These are phyloP conservation scores for Hypomontagnella monticulosa DNA, from an alignment of 495 filamentous ascomycete genomes.

Conservation along the genomic window DNA sequence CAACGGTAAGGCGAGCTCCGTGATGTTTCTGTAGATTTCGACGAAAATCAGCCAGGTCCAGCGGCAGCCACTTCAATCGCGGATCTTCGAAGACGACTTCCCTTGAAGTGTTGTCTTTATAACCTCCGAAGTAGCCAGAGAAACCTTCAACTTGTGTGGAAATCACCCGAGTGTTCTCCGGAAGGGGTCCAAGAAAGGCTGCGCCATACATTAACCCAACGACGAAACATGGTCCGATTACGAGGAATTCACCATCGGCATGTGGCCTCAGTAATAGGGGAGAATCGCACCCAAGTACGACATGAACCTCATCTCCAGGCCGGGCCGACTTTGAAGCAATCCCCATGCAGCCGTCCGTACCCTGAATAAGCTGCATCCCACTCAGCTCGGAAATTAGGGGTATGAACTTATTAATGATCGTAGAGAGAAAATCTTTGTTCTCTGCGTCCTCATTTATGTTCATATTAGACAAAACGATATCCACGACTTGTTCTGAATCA, in stretches of 20 bases:
- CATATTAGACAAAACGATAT: too few relatives aligned
- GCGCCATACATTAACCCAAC: not conserved
- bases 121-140: not conserved
- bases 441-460: too few relatives aligned
- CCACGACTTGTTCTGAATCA: too few relatives aligned
- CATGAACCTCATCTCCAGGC: constrained; percentile 16
- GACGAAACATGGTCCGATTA: constrained; percentile 24
- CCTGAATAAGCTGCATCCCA: not conserved
- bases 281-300: constrained; percentile 11
- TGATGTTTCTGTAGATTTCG: not conserved
- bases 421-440: not conserved
- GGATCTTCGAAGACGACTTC: constrained; percentile 16
- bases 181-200: constrained; percentile 25
- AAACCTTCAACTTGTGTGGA: not conserved
- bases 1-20: not conserved
- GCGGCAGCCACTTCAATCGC: constrained; percentile 7
- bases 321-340: not conserved
- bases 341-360: constrained; percentile 3
- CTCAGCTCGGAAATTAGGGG: not conserved
- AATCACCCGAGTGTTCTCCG: not conserved
- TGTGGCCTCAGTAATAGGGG: constrained; percentile 13
- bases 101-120: constrained; percentile 4
- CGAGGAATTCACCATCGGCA: constrained; percentile 2
- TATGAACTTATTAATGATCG: not conserved
- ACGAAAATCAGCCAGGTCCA: constrained; percentile 17